Conservation (phyloP, 805 yeast species). For the Clavispora asparagi region DNA sequence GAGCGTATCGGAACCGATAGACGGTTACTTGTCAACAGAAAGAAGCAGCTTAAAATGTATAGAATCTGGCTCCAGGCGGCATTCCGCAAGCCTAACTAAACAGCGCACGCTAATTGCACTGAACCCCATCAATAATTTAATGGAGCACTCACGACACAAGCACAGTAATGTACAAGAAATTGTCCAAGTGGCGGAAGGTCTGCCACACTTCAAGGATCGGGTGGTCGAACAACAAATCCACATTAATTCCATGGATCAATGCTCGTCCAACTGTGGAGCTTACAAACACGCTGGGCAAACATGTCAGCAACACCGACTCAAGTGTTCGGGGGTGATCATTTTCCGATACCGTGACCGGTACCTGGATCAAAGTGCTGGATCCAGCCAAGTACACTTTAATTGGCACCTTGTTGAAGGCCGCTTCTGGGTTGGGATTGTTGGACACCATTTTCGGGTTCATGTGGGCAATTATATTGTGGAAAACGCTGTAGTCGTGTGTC, state of each 20-base stretch:
- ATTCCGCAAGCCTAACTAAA: slow-evolving; percentile 32
- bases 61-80: slow-evolving; percentile 96
- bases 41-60: slow-evolving; percentile 90
- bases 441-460: slow-evolving; percentile 11
- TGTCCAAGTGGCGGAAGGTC: slow-evolving; percentile 29
- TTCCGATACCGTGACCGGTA: slow-evolving; percentile 15
- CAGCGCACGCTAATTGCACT: not conserved
- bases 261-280: slow-evolving; percentile 7
- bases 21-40: slow-evolving; percentile 84
- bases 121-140: no score
- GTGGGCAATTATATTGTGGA: slow-evolving; percentile 18
- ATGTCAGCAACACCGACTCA: slow-evolving; percentile 6
- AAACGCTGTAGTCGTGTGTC: slow-evolving; percentile 25
- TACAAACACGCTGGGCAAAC: slow-evolving; percentile 11
- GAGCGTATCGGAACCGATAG: slow-evolving; percentile 83
- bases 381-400: slow-evolving; percentile 43
- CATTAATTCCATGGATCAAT: slow-evolving; percentile 30
- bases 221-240: slow-evolving; percentile 11
- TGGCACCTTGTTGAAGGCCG: slow-evolving; percentile 38
- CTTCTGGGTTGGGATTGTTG: slow-evolving; percentile 4
- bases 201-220: slow-evolving; percentile 27
- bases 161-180: slow-evolving; percentile 29
- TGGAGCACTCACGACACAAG: slow-evolving; percentile 8
- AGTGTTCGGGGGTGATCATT: slow-evolving; percentile 9
- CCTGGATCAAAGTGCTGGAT: slow-evolving; percentile 29